These are phyloP conservation scores for Sparassis latifolia DNA, from an alignment of 1,284 basidiomycete genomes.

Conservation along the genomic window DNA sequence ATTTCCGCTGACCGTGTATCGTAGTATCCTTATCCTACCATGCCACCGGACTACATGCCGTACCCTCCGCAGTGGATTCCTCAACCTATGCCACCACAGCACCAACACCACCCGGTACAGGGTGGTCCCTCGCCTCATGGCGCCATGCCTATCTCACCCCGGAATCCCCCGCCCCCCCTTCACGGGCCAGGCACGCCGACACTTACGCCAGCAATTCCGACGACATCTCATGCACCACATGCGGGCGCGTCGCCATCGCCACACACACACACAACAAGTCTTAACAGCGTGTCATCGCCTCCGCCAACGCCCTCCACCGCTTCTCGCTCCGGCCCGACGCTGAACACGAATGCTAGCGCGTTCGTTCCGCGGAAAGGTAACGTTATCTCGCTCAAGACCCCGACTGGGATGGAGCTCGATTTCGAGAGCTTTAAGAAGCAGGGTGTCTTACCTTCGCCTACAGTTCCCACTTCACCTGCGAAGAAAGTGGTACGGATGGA, in stretches of 20 bases:
- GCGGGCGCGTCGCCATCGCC: conserved; percentile 36
- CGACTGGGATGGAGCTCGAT: conserved; percentile 55
- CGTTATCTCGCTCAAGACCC: conserved; percentile 44
- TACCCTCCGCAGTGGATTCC: conserved; percentile 32
- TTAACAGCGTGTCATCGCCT: conserved; percentile 50
- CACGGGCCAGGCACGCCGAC: conserved; percentile 63
- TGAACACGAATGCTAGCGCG: conserved; percentile 55
- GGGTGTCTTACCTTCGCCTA: conserved; percentile 30
- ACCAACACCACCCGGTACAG: conserved; percentile 24
- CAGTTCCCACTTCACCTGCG: conserved; percentile 37
- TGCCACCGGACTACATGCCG: conserved; percentile 27
- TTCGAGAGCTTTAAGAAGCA: conserved; percentile 47
- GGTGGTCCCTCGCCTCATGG: conserved; percentile 32
- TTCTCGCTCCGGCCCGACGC: conserved; percentile 31
- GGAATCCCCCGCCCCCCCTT: conserved; percentile 48
- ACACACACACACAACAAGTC: conserved; percentile 41
- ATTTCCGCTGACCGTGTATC: conserved; percentile 3
- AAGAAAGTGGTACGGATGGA: conserved; percentile 33
- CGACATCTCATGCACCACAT: conserved; percentile 41
- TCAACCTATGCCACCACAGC: conserved; percentile 30
- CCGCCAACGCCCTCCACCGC: conserved; percentile 60
- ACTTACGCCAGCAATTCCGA: conserved; percentile 46
- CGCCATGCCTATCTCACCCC: conserved; percentile 56
- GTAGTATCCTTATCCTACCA: conserved; percentile 24
- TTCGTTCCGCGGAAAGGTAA: conserved; percentile 48